Conservation (phyloP, 768 basidiomycete species). For the Zangia roseola region DNA sequence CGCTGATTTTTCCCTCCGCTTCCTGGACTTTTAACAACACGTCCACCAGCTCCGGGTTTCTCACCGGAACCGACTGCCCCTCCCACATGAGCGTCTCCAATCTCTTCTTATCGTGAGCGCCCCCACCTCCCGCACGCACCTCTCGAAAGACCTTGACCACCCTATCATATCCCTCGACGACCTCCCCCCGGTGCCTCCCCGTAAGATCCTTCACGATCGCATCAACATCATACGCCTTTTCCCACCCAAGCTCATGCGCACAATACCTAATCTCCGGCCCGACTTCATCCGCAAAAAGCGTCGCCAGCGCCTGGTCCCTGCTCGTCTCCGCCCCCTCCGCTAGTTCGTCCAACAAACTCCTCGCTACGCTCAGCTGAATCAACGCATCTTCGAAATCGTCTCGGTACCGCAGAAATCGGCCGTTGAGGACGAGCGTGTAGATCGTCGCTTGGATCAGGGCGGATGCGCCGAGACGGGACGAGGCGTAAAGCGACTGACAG, state of each 20-base stretch:
- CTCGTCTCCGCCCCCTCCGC: slow-evolving; percentile 64
- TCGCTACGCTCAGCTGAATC: slow-evolving; percentile 75
- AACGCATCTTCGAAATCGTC: slow-evolving; percentile 76
- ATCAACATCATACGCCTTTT: slow-evolving; percentile 79
- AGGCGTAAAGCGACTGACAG: slow-evolving; percentile 60
- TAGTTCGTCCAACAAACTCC: slow-evolving; percentile 67
- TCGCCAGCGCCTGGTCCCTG: slow-evolving; percentile 84
- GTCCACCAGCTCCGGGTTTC: slow-evolving; percentile 90
- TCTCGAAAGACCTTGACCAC: slow-evolving; percentile 51
- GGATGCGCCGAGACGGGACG: slow-evolving; percentile 52
- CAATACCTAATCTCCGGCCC: slow-evolving; percentile 91
- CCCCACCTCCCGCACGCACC: slow-evolving; percentile 38
- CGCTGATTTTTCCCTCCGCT: slow-evolving; percentile 60
- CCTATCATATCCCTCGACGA: slow-evolving; percentile 62
- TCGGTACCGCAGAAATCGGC: slow-evolving; percentile 77
- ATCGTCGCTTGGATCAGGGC: slow-evolving; percentile 67
- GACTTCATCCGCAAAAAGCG: slow-evolving; percentile 81
- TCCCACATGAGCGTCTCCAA: slow-evolving; percentile 74
- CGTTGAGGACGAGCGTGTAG: slow-evolving; percentile 79
- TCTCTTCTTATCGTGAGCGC: slow-evolving; percentile 47
- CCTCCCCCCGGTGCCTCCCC: slow-evolving; percentile 50
- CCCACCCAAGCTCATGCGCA: slow-evolving; percentile 82
- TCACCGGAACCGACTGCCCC: slow-evolving; percentile 76
- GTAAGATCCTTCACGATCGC: slow-evolving; percentile 67
- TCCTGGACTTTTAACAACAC: slow-evolving; percentile 82